Percentiles rank a stretch among this genome's conserved stretches.
These are phyloP conservation scores for Chlamydomonas sp. DNA, from an alignment of 139 green algal genomes.

Conservation along the genomic window DNA sequence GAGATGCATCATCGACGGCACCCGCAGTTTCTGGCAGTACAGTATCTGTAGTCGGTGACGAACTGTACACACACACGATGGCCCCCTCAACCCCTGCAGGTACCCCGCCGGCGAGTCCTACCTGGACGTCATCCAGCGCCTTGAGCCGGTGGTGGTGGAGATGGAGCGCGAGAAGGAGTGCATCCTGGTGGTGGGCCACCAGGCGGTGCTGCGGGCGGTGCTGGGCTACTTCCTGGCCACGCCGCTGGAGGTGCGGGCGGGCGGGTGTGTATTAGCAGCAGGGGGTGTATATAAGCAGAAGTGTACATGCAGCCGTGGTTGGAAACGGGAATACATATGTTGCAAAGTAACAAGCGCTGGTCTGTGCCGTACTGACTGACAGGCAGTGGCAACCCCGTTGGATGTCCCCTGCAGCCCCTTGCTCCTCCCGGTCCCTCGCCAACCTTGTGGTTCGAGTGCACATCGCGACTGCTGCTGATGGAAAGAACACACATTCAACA, in stretches of 20 bases:
- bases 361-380: no score
- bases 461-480: no score
- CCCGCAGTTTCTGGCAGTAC: neutral
- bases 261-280: neutral
- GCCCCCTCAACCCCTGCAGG: conserved; percentile 35
- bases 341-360: no score
- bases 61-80: neutral
- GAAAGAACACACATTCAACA: no score
- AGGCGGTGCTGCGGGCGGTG: conserved; percentile 83
- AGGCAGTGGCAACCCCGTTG: no score
- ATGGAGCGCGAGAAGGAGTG: conserved; percentile 89
- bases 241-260: conserved; percentile 41
- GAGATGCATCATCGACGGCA: neutral
- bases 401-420: no score
- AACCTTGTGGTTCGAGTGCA: no score
- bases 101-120: conserved; percentile 92
- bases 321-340: no score
- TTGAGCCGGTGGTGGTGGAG: conserved; percentile 94
- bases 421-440: no score
- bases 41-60: neutral
- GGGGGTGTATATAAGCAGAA: neutral
- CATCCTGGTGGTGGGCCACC: conserved; percentile 78
- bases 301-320: no score
- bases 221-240: conserved; percentile 90
- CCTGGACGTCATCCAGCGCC: conserved; percentile 91